Percentiles rank a stretch among this genome's conserved stretches.
Evolutionary conservation across 768 basidiomycete genomes (phyloP).

Genomic region (Macrolepiota dolichaula): DNA sequence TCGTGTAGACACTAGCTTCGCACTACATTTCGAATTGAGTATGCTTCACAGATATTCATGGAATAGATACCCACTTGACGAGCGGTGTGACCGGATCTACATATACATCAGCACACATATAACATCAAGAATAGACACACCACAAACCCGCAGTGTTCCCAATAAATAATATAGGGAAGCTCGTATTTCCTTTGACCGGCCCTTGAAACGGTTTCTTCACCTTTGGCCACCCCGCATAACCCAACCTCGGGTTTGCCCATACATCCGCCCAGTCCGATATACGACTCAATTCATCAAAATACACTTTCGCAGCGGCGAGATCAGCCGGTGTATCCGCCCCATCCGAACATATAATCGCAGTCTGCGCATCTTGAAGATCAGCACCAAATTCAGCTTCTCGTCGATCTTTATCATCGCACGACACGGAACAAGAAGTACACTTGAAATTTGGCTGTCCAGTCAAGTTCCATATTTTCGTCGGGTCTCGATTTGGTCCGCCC

Average conservation of each 20-base stretch:
- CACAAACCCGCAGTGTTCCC: slow-evolving; percentile 36
- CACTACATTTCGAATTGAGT: slow-evolving; percentile 22
- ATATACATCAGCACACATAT: not conserved
- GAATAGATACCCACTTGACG: slow-evolving; percentile 16
- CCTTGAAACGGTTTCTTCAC: slow-evolving; percentile 19
- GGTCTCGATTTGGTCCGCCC: slow-evolving; percentile 24
- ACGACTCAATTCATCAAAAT: slow-evolving; percentile 21
- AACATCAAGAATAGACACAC: not conserved
- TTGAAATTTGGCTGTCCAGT: slow-evolving; percentile 19
- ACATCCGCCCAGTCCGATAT: slow-evolving; percentile 28
- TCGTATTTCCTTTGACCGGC: slow-evolving; percentile 34
- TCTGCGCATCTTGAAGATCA: slow-evolving; percentile 15
- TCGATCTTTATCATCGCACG: slow-evolving; percentile 18
- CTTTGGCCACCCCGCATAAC: slow-evolving; percentile 13
- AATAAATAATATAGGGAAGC: slow-evolving; percentile 34
- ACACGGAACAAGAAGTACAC: slow-evolving; percentile 18
- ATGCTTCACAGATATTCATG: not conserved
- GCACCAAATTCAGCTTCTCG: slow-evolving; percentile 5
- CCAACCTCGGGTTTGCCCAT: slow-evolving; percentile 24
- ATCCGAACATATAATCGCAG: slow-evolving; percentile 32
- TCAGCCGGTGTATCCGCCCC: slow-evolving; percentile 26
- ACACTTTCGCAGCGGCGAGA: slow-evolving; percentile 25
- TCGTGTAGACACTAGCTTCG: slow-evolving; percentile 33
- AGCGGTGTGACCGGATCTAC: slow-evolving; percentile 30
- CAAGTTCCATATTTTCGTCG: slow-evolving; percentile 21